Base-by-base conservation (phyloP, 371 early-diverging fungal species). In the Rhizopus stolonifer region DNA sequence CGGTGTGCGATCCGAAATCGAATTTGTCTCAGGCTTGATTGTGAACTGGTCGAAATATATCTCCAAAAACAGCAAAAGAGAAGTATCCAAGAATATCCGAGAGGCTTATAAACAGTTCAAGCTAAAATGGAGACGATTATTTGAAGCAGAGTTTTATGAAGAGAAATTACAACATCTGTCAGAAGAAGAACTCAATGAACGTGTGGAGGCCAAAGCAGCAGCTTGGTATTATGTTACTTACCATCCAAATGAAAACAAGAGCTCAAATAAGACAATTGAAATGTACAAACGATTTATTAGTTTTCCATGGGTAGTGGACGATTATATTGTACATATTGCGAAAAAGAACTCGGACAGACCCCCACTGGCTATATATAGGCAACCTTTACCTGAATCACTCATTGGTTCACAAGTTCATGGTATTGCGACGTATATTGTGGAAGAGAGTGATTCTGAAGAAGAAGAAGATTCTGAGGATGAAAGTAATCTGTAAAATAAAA, bases 141-240 rank as follows among this genome's bases (percentile, higher is more conserved):
- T 77, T 34, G 77, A 81, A 47, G 39, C 49, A 23, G 72, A 75
- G 31, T 72, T 78, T 9, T 22, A 42, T 24, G n/a, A 22, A 49
- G 51, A 60, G 2, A 25, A 48, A 0, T 8, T 23, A 15, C n/a
- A 25, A 13, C 23, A 38, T 14, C 11, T 22, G 23, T 6, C 34
- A 4, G 34, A 21, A 11, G 24, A 45, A 17, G 11, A 29, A 40
- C 1, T 40, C n/a, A 18, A 48, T 0, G 22, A 9, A 1, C 11
- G 32, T 6, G 23, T 55, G 14, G 53, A 65, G 23, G 54, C 48
- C n/a, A 87, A 85, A 49, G 89, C 86, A 1, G 79, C 81, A 2
- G 86, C 87, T 0, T 87, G 85, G 87, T 89, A 89, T 46, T 82
- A 81, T 26, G 84, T 81, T 4, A 79, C 84, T 0, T 89, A 89